Evolutionary conservation across 1,139 yeast species (phyloP), one percentile per base, ranked within the genome.

Genomic region (Yamadazyma kanchanaburiensis): DNA sequence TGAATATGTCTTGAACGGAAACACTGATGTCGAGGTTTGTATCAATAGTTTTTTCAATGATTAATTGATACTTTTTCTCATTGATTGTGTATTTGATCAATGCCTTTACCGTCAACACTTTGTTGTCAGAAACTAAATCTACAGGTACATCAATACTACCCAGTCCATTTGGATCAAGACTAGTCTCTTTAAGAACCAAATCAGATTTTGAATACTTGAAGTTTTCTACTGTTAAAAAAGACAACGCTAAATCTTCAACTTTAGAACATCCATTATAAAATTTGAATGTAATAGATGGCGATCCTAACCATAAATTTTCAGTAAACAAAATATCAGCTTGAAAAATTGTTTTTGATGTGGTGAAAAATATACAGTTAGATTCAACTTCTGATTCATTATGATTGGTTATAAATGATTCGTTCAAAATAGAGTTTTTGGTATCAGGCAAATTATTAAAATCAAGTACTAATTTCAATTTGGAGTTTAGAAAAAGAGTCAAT

Each of bases 1-100:
- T 74, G 58, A 83, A 83, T 10, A 79, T 76, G 50, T 85, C 94
- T 45, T 82, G 89, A 2, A 84, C 94, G 3, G 85, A 74, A 1
- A 84, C 89, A 1, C 88, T 80, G 5, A 79, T 50, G 10, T 67
- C 58, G 21, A 84, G 59, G 1, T 77, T 60, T 4, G 77, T 68
- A 35, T 79, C 80, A 6, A 80, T 44, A 5, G 45, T 48, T 27
- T 53, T 52, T 4, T 51, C 52, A 3, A 59, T 36, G 1, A 46
- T 33, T 37, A 58, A 59, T n/a, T 34, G 41, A 31, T 38, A 58
- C 2, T 21, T 32, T 17, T 46, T 48, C 5, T 47, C 56, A 32
- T 39, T 48, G 6, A 43, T 36, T 7, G 35, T 37, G 42, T 65
- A 77, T 2, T 38, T 43, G 4, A 74, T 42, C 1, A 40, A 43